Base-by-base conservation (phyloP, 805 yeast species). In the Nakazawaea pomicola region DNA sequence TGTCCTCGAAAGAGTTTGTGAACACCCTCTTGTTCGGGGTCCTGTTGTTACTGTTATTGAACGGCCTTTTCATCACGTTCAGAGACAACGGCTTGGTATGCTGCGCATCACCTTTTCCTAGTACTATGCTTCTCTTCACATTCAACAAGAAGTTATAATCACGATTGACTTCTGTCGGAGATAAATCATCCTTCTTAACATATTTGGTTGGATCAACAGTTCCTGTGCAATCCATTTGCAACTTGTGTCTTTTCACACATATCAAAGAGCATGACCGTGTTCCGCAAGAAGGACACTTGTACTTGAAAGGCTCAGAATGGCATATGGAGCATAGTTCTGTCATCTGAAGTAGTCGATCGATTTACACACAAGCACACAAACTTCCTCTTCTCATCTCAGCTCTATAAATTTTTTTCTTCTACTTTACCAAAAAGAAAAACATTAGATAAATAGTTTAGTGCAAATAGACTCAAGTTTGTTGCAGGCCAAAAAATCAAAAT, bases 201-300 rank as follows among this genome's bases (percentile, higher is more conserved):
- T 78, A 87, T 34, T 63, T 62, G 1, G 87, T 68, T 11, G 74
- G 75, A 53, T 83, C 87, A 25, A 78, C 70, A 15, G 52, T 48
- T 0, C 96, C 96, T 3, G 77, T 63, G 55, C 97, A 90, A 16
- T 68, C 67, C 7, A 73, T 62, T 38, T 73, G 72, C 4, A 49
- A 51, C 58, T 88, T 88, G 54, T 90, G 97, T 17, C 68, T 55
- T 46, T 74, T 77, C 20, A 83, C 85, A 62, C 96, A 90, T 7
- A 52, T 68, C 6, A 85, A 55, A 0, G 84, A 77, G 56, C 97
- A 90, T 0, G 91, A 83, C 43, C 62, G 68, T 4, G 65, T 57
- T 5, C 63, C 61, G 54, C 97, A 90, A 14, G 82, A 80, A 0
- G 96, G 96, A 57, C 97, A 90, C 11, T 71, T 78, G 56, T 90